Evolutionary conservation across 805 yeast species (phyloP).

Genomic region (Ogataea pini): DNA sequence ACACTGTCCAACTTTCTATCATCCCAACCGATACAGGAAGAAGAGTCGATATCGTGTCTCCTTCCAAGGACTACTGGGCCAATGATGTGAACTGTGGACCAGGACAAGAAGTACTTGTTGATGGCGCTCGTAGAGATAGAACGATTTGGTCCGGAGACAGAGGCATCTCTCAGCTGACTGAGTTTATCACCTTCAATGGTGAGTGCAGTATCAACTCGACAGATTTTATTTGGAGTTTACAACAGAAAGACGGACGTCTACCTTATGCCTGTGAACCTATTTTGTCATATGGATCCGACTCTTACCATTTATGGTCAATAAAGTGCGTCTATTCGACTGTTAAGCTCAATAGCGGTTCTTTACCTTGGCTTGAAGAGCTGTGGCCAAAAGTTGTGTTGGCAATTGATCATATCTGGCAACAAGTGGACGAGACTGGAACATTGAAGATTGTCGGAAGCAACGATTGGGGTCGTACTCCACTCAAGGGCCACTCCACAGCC

Average conservation of each 20-base stretch:
- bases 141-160: slow-evolving; percentile 8
- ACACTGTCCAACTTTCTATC: slow-evolving; percentile 4
- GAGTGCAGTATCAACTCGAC: slow-evolving; percentile 3
- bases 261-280: slow-evolving; percentile 6
- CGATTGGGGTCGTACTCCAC: slow-evolving; percentile 5
- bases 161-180: slow-evolving; percentile 3
- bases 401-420: slow-evolving; percentile 4
- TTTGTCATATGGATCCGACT: slow-evolving; percentile 2
- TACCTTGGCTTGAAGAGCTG: background rate
- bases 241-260: slow-evolving; percentile 2
- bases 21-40: slow-evolving; percentile 6
- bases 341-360: slow-evolving; percentile 1
- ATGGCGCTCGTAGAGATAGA: slow-evolving; percentile 6
- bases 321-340: slow-evolving; percentile 3
- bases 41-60: slow-evolving; percentile 6
- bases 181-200: slow-evolving; percentile 7
- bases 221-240: slow-evolving; percentile 4
- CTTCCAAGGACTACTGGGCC: slow-evolving; percentile 5
- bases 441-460: background rate
- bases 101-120: slow-evolving; percentile 6
- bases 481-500: slow-evolving; percentile 4
- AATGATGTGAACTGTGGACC: slow-evolving; percentile 6
- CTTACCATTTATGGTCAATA: slow-evolving; percentile 6
- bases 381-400: slow-evolving; percentile 6
- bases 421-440: slow-evolving; percentile 3